phyloP scores from a whole-genome alignment of 2,329 filamentous ascomycete species.

The Harringtonia aguacate region DNA sequence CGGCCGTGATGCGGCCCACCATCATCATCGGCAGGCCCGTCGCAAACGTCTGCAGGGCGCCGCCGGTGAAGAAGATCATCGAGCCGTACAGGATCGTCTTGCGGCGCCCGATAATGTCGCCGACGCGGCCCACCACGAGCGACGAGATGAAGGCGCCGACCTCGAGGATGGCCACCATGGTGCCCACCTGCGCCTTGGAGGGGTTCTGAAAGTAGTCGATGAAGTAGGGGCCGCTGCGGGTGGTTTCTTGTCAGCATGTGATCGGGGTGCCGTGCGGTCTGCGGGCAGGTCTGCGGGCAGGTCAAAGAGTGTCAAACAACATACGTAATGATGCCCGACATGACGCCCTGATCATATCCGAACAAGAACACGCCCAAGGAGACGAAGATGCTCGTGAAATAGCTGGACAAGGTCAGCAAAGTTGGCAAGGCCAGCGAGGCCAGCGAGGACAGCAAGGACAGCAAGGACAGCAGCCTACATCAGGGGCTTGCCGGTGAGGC shows the following conservation, averaged over 20 bases:
- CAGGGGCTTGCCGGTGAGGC: slow-evolving; percentile 89
- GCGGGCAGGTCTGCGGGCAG: no score
- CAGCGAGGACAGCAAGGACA: slow-evolving; percentile 8
- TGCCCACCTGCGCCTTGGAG: slow-evolving; percentile 76
- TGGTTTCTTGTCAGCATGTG: background rate
- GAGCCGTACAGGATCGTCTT: slow-evolving; percentile 91
- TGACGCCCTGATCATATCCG: slow-evolving; percentile 83
- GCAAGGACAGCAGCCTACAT: slow-evolving; percentile 42
- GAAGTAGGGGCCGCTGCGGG: slow-evolving; percentile 72
- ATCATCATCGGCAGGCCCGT: slow-evolving; percentile 85
- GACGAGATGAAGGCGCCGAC: slow-evolving; percentile 88
- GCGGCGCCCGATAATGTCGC: slow-evolving; percentile 82
- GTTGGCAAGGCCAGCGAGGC: background rate
- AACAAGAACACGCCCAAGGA: slow-evolving; percentile 82
- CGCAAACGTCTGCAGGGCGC: slow-evolving; percentile 73
- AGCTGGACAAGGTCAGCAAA: slow-evolving; percentile 38
- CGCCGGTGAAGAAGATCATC: slow-evolving; percentile 74
- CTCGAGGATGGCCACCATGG: slow-evolving; percentile 96
- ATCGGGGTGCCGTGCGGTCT: no score
- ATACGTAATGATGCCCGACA: slow-evolving; percentile 64
- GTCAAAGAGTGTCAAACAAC: no score
- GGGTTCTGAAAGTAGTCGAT: slow-evolving; percentile 89
- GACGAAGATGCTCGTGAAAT: slow-evolving; percentile 89
- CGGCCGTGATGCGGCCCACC: slow-evolving; percentile 70
- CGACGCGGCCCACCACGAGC: slow-evolving; percentile 73